Conservation (phyloP, 306 rosid species). For the Quercus parvula region DNA sequence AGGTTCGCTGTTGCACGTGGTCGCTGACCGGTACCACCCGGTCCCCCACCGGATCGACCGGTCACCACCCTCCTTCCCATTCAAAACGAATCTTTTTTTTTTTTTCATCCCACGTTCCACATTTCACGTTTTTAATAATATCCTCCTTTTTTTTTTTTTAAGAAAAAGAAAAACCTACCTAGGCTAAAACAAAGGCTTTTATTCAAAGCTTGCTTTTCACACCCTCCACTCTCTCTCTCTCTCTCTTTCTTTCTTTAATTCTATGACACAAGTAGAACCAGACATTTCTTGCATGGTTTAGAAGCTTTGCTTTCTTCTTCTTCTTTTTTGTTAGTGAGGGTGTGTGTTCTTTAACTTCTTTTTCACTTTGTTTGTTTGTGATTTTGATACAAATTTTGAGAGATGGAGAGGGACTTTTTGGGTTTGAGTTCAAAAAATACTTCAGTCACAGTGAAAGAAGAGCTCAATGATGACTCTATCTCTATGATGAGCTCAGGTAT, state of each 20-base stretch:
- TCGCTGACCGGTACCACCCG: conserved; percentile 18
- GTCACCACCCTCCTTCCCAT: conserved; percentile 10
- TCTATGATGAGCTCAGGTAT: conserved; percentile 53
- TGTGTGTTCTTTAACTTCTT: no score
- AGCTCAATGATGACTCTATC: conserved; percentile 30
- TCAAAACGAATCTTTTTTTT: conserved; percentile 10
- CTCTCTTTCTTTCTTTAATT: neutral
- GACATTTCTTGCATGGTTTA: conserved; percentile 8
- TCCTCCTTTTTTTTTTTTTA: no score
- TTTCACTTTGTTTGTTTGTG: no score
- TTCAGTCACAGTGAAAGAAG: conserved; percentile 31
- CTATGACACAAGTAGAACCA: conserved; percentile 2
- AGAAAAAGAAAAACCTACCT: neutral
- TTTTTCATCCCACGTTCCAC: conserved; percentile 31
- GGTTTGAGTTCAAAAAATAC: conserved; percentile 50
- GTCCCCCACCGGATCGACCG: conserved; percentile 15
- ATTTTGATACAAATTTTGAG: neutral
- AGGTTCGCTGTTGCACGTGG: conserved; percentile 45
- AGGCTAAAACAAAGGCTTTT: no score
- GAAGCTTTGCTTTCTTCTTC: neutral
- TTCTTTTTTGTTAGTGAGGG: neutral
- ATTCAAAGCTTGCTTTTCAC: neutral
- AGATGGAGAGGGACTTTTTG: conserved; percentile 74
- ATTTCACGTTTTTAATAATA: neutral
- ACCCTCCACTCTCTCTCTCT: neutral